phyloP scores from a whole-genome alignment of 805 yeast genomes.

The Spathaspora passalidarum region DNA sequence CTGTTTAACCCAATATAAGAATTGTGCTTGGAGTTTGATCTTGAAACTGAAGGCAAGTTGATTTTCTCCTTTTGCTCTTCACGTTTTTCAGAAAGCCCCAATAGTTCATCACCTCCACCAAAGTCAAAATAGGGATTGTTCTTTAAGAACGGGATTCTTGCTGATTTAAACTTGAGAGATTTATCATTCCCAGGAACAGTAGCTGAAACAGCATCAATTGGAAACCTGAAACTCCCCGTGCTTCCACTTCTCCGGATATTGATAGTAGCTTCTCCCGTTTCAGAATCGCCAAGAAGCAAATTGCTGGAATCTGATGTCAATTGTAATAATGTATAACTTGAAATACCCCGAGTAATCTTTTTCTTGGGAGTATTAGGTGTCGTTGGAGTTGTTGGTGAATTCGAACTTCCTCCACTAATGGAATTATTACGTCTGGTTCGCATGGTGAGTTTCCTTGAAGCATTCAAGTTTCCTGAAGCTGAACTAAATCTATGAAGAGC shows the following conservation, averaged over 20 bases:
- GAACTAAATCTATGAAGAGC: constrained; percentile 23
- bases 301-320: constrained; percentile 4
- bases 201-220: constrained; percentile 3
- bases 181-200: not conserved
- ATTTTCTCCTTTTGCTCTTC: constrained; percentile 21
- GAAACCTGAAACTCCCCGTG: constrained; percentile 28
- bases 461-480: constrained; percentile 2
- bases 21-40: constrained; percentile 24
- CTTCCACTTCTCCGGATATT: not conserved
- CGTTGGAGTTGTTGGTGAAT: constrained; percentile 1
- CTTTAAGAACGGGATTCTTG: constrained; percentile 19
- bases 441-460: constrained; percentile 1
- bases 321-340: constrained; percentile 12
- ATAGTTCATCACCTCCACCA: constrained; percentile 1
- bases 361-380: constrained; percentile 7
- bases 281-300: constrained; percentile 10
- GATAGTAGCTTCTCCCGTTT: not conserved
- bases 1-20: constrained; percentile 39
- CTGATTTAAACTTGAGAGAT: constrained; percentile 11
- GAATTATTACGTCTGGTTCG: constrained; percentile 14
- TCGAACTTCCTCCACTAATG: constrained; percentile 8
- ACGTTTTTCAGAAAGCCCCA: not conserved
- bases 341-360: constrained; percentile 19
- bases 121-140: constrained; percentile 26
- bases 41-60: constrained; percentile 31